Evolutionary conservation across 768 basidiomycete species (phyloP).

Genomic region (Lactarius quietus): DNA sequence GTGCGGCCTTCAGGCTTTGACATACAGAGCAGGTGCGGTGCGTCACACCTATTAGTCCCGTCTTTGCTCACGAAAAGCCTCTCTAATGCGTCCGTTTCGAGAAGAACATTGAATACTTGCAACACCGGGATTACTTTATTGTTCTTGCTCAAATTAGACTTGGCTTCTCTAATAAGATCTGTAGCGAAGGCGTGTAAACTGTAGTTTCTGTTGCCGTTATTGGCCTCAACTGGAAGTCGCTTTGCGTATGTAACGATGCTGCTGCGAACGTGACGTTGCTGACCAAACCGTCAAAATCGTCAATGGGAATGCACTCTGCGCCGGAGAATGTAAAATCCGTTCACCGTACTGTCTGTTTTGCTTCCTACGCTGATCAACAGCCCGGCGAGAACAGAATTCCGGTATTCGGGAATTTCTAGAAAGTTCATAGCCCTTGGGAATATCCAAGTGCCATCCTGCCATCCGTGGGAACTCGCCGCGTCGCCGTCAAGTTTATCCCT

Average conservation of each 20-base stretch:
- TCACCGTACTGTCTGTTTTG: constrained; percentile 80
- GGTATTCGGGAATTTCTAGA: constrained; percentile 59
- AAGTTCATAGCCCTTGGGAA: constrained; percentile 70
- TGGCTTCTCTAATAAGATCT: constrained; percentile 56
- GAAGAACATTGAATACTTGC: constrained; percentile 67
- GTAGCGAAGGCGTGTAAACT: constrained; percentile 48
- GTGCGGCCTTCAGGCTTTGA: neutral
- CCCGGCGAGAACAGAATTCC: constrained; percentile 60
- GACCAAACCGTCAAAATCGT: constrained; percentile 26
- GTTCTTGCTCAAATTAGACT: constrained; percentile 57
- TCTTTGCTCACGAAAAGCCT: constrained; percentile 43
- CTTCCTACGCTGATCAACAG: constrained; percentile 78
- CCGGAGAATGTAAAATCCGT: constrained; percentile 32
- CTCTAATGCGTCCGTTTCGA: constrained; percentile 63
- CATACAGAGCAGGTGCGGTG: neutral
- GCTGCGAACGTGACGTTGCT: constrained; percentile 67
- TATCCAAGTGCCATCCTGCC: constrained; percentile 72
- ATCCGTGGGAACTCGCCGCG: constrained; percentile 35
- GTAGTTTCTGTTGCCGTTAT: constrained; percentile 36
- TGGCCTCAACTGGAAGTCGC: constrained; percentile 43
- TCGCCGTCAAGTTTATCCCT: constrained; percentile 33
- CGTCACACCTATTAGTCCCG: constrained; percentile 52
- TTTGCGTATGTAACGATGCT: constrained; percentile 59
- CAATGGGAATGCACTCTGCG: constrained; percentile 20
- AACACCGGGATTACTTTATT: constrained; percentile 77